Evolutionary conservation across 805 yeast species (phyloP), one percentile per base, ranked within the genome.

Genomic region (Maudiozyma pseudohumilis): DNA sequence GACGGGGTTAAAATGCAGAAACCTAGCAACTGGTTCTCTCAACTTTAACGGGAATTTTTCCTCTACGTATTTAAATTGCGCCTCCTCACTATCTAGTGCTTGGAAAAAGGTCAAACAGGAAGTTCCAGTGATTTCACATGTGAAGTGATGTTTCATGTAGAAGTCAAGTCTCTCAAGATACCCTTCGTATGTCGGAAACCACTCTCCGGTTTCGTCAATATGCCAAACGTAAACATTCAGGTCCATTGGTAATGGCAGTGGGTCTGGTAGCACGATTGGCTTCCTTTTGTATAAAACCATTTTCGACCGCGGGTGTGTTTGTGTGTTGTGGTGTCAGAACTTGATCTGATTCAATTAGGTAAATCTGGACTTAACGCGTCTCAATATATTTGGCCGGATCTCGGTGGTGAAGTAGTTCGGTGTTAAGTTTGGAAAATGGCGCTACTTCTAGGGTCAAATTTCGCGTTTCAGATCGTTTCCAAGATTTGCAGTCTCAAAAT

Each of bases 121-220:
- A 51, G 86, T 84, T 11, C 98, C 98, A 0, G 96, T 85, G 34
- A 89, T 81, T 61, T 92, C 98, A 64, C 97, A 92, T 10, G 87
- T 92, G 61, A 92, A 92, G 56, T 85, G 83, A 47, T 76, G 77
- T 35, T 73, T 68, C 42, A 70, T 70, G 57, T 82, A 83, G 59
- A 80, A 82, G 56, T 82, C 86, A 66, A 82, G 61, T 39, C 89
- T 63, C 17, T 62, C 62, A 34, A 92, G 63, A 51, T 85, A 89
- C 8, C 78, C 86, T 38, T 80, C 84, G 57, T 92, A 89, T 5
- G 67, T 65, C 11, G 65, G 48, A 57, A 87, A 92, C 86, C 94
- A 89, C 64, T 89, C 98, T 37, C 78, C 79, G 1, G 97, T 92
- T 47, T 78, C 79, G 9, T 81, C 76, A 35, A 89, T 87, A 48